Conservation (phyloP, 2,329 filamentous ascomycete species). For the Fusarium azukiicola region DNA sequence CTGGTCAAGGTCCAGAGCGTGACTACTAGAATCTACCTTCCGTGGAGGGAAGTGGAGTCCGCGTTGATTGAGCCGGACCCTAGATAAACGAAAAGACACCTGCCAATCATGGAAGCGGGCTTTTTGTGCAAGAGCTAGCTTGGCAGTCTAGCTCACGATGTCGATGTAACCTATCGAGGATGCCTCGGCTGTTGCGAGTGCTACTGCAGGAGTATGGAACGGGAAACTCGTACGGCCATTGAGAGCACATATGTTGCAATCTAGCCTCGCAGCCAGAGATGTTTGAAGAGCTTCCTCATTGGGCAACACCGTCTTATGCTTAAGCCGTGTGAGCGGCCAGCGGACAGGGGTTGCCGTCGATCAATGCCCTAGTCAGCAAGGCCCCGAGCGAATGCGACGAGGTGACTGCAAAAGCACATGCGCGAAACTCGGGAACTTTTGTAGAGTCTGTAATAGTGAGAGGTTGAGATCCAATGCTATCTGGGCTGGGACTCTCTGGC, state of each 20-base stretch:
- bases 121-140: neutral
- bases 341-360: neutral
- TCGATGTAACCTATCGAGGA: conserved; percentile 6
- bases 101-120: conserved; percentile 10
- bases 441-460: neutral
- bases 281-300: conserved; percentile 11
- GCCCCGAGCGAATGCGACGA: neutral
- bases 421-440: conserved; percentile 4
- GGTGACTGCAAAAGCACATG: neutral
- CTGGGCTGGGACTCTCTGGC: neutral
- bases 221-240: neutral
- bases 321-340: neutral
- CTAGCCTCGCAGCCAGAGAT: neutral
- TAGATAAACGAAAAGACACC: conserved; percentile 12
- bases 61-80: neutral
- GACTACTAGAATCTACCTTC: conserved; percentile 18
- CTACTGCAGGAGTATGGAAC: neutral
- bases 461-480: neutral
- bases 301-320: conserved; percentile 6
- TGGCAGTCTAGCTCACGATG: neutral
- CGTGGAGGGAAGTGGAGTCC: conserved; percentile 15
- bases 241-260: neutral
- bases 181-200: conserved; percentile 5
- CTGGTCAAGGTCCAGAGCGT: neutral
- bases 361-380: conserved; percentile 10